Percentiles rank a stretch among this genome's conserved stretches.
phyloP scores from a whole-genome alignment of 2,329 filamentous ascomycete genomes.

The Lachnellula subtilissima region DNA sequence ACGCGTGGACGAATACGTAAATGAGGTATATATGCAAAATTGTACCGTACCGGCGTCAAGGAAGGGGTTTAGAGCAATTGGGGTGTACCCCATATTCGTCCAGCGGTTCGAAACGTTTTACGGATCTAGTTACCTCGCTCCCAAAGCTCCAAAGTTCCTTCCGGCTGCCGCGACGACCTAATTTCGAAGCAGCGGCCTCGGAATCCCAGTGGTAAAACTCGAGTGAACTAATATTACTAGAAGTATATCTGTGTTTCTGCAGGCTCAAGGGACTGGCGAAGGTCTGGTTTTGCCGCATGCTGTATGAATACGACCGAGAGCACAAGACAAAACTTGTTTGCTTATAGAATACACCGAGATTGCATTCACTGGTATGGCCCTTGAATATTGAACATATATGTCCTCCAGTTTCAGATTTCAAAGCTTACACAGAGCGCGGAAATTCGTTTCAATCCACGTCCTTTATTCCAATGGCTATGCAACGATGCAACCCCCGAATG shows the following conservation, averaged over 20 bases:
- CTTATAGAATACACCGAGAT: neutral
- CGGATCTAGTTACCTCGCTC: neutral
- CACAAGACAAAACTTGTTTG: constrained; percentile 1
- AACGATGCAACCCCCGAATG: no score
- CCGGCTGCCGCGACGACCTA: constrained; percentile 4
- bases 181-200: neutral
- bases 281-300: constrained; percentile 10
- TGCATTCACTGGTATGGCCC: neutral
- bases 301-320: neutral
- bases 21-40: no score
- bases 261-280: constrained; percentile 6
- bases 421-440: no score
- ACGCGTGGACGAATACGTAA: no score
- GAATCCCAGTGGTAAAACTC: constrained; percentile 1
- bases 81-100: no score
- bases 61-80: no score
- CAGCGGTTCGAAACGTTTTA: no score
- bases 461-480: no score
- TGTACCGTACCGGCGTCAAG: no score
- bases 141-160: neutral
- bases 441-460: no score
- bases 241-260: neutral
- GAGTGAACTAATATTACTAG: constrained; percentile 1
- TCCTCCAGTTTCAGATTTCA: no score
- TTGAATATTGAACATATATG: no score